Percentiles rank a stretch among this genome's conserved stretches.
Evolutionary conservation across 108 stramenopile species (phyloP).

Genomic region (Pseudonitzschia multistriata): DNA sequence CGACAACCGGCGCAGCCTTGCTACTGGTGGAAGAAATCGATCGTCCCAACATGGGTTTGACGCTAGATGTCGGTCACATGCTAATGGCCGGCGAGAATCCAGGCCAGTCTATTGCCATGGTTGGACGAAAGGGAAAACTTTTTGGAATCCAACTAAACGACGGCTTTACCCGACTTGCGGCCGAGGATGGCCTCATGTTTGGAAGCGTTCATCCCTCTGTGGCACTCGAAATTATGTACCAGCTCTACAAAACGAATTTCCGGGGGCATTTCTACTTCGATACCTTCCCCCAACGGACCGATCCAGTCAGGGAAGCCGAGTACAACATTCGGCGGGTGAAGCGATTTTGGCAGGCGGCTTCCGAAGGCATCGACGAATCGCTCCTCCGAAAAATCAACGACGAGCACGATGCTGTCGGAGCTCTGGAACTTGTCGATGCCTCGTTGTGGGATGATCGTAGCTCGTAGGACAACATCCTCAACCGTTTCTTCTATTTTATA

Average conservation of each 20-base stretch:
- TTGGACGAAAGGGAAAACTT: constrained; percentile 56
- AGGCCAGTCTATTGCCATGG: constrained; percentile 80
- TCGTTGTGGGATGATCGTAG: not conserved
- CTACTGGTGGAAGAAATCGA: constrained; percentile 71
- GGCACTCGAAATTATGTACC: constrained; percentile 83
- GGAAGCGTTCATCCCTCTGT: constrained; percentile 79
- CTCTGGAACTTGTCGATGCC: constrained; percentile 33
- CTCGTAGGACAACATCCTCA: too few relatives aligned
- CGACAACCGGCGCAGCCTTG: constrained; percentile 81
- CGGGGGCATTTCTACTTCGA: constrained; percentile 87
- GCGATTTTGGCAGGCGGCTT: constrained; percentile 64
- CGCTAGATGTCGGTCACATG: constrained; percentile 87
- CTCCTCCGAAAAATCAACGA: constrained; percentile 37
- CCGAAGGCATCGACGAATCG: constrained; percentile 31
- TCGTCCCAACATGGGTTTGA: constrained; percentile 80
- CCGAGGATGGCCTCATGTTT: constrained; percentile 90
- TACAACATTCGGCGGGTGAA: constrained; percentile 78
- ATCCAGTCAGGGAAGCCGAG: constrained; percentile 79
- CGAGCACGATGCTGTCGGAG: constrained; percentile 77
- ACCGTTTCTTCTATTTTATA: too few relatives aligned
- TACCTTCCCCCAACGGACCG: constrained; percentile 83
- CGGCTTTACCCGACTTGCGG: constrained; percentile 79
- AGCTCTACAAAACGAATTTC: constrained; percentile 60
- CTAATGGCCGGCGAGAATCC: constrained; percentile 86
- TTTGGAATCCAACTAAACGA: constrained; percentile 88